phyloP scores from a whole-genome alignment of 371 early-diverging fungal genomes.

The Mucor mucedo region DNA sequence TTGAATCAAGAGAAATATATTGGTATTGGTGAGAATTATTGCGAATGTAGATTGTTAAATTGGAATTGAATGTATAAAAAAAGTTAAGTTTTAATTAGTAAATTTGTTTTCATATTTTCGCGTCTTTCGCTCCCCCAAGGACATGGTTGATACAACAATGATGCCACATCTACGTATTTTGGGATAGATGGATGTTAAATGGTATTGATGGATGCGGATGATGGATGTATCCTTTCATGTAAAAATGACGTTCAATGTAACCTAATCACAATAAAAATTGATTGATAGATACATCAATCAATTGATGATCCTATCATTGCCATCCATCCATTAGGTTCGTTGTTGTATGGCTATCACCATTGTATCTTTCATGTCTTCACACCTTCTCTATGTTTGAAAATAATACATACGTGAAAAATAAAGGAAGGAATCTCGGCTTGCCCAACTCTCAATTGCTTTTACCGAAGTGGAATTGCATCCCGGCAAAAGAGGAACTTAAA shows the following conservation, averaged over 20 bases:
- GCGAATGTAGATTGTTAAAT: not conserved
- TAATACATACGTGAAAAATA: conserved; percentile 36
- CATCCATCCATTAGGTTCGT: not conserved
- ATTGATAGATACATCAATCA: no score
- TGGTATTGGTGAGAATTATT: not conserved
- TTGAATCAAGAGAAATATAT: not conserved
- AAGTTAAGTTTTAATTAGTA: conserved; percentile 4
- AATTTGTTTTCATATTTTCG: not conserved
- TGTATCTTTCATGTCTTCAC: conserved; percentile 9
- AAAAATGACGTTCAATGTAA: no score
- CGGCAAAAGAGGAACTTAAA: conserved; percentile 3
- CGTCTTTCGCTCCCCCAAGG: no score
- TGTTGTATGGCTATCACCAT: not conserved
- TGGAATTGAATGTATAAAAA: not conserved
- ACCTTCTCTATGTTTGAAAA: conserved; percentile 2
- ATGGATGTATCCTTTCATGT: not conserved
- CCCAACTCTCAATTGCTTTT: conserved; percentile 19
- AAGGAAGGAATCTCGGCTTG: conserved; percentile 31
- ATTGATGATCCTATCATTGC: not conserved
- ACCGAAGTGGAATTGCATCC: conserved; percentile 9
- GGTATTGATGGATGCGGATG: not conserved
- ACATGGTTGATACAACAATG: not conserved
- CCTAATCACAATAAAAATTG: no score
- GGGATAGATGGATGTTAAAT: not conserved
- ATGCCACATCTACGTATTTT: not conserved